Conservation (phyloP, 495 filamentous ascomycete species). For the Ramalina peruviana region DNA sequence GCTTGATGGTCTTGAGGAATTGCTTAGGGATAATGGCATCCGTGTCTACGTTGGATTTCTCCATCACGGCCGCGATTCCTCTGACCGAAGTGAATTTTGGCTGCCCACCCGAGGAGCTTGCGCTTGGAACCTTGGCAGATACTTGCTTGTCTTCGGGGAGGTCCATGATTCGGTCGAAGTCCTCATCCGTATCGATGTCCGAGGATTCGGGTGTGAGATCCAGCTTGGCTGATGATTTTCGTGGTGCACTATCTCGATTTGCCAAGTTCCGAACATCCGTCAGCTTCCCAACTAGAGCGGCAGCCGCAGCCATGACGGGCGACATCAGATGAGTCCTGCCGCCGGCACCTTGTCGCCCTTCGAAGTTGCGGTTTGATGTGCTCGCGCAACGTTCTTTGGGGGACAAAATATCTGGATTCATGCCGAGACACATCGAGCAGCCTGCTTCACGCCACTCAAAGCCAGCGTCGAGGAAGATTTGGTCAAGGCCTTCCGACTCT, state of each 20-base stretch:
- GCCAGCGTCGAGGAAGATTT: slow-evolving; percentile 79
- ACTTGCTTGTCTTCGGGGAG: slow-evolving; percentile 56
- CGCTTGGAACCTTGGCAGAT: slow-evolving; percentile 39
- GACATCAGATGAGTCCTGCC: slow-evolving; percentile 95
- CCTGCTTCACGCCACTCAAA: slow-evolving; percentile 98
- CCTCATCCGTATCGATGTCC: slow-evolving; percentile 61
- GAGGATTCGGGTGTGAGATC: slow-evolving; percentile 50
- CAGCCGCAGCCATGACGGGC: slow-evolving; percentile 88
- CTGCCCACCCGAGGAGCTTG: slow-evolving; percentile 47
- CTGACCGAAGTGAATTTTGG: slow-evolving; percentile 70
- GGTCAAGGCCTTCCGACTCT: slow-evolving; percentile 81
- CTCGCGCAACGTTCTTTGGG: slow-evolving; percentile 80
- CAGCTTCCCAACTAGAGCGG: slow-evolving; percentile 78
- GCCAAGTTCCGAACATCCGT: slow-evolving; percentile 78
- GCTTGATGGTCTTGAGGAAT: slow-evolving; percentile 98
- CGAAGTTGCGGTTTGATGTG: slow-evolving; percentile 97
- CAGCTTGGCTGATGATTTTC: slow-evolving; percentile 40
- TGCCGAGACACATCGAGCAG: slow-evolving; percentile 96
- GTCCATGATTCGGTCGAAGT: slow-evolving; percentile 65
- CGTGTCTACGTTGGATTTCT: slow-evolving; percentile 84
- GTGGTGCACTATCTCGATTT: slow-evolving; percentile 41
- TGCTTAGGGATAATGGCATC: slow-evolving; percentile 99
- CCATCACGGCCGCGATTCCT: slow-evolving; percentile 80
- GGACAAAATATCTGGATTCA: slow-evolving; percentile 97
- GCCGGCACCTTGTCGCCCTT: slow-evolving; percentile 86